These are phyloP conservation scores for Kuraishia cidri DNA, from an alignment of 805 yeast species.

Conservation along the genomic window DNA sequence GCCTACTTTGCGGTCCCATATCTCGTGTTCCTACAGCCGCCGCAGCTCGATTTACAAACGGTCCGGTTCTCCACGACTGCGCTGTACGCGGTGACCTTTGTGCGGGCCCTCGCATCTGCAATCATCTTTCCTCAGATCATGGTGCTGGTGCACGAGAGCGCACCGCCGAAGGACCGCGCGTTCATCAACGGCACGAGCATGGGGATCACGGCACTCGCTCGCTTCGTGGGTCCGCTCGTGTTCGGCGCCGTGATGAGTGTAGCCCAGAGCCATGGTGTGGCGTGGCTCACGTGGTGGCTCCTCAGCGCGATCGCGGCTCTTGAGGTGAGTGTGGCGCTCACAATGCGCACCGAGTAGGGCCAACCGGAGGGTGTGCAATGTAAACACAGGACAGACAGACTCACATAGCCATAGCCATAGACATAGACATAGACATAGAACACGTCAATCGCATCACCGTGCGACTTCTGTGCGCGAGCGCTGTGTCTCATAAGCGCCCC, in stretches of 20 bases:
- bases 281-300: slow-evolving; percentile 8
- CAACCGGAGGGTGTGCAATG: too few relatives aligned
- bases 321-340: not conserved
- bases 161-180: slow-evolving; percentile 46
- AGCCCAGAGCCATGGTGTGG: slow-evolving; percentile 4
- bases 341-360: too few relatives aligned
- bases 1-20: slow-evolving; percentile 38
- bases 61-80: too few relatives aligned
- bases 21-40: slow-evolving; percentile 29
- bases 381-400: too few relatives aligned
- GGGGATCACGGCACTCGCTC: slow-evolving; percentile 42
- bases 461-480: too few relatives aligned
- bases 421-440: too few relatives aligned
- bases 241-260: slow-evolving; percentile 32
- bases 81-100: slow-evolving; percentile 20
- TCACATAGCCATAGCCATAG: too few relatives aligned
- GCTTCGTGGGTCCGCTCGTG: slow-evolving; percentile 46
- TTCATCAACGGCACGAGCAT: slow-evolving; percentile 50
- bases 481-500: too few relatives aligned
- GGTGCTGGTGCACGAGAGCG: slow-evolving; percentile 44
- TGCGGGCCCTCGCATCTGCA: slow-evolving; percentile 24
- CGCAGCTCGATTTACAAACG: too few relatives aligned
- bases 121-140: slow-evolving; percentile 44
- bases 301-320: slow-evolving; percentile 1
- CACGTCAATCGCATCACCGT: too few relatives aligned